phyloP scores from a whole-genome alignment of 768 basidiomycete genomes.

The Russula virescens region DNA sequence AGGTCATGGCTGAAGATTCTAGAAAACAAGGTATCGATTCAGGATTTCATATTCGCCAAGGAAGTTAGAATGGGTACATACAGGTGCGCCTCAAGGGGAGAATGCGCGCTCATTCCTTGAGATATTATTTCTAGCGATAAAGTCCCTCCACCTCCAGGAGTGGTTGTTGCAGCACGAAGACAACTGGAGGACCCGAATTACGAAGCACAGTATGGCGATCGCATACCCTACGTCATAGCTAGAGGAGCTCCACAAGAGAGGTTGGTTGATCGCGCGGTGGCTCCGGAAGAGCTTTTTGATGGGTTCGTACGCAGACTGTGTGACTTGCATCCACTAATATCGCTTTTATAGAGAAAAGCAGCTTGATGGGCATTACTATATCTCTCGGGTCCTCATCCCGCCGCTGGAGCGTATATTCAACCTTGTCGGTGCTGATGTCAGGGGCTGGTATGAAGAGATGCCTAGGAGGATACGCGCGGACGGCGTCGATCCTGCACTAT shows the following conservation, averaged over 20 bases:
- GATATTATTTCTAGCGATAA: constrained; percentile 52
- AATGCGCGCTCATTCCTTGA: not conserved
- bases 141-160: constrained; percentile 87
- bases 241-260: constrained; percentile 55
- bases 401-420: constrained; percentile 89
- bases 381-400: constrained; percentile 78
- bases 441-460: constrained; percentile 85
- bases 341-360: constrained; percentile 46
- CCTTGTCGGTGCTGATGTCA: constrained; percentile 83
- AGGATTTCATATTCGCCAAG: constrained; percentile 93
- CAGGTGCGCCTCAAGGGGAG: constrained; percentile 44
- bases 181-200: constrained; percentile 69
- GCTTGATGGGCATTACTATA: constrained; percentile 89
- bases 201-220: constrained; percentile 89
- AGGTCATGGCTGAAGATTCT: constrained; percentile 80
- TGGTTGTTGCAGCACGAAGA: constrained; percentile 72
- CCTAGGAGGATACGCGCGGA: constrained; percentile 49
- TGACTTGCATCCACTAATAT: not conserved
- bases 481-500: constrained; percentile 33
- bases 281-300: constrained; percentile 64
- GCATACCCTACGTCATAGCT: constrained; percentile 85
- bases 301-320: constrained; percentile 39
- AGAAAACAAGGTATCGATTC: constrained; percentile 73
- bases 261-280: constrained; percentile 68
- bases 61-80: constrained; percentile 93